Conservation (phyloP, 2,329 filamentous ascomycete genomes). For the Bimuria novae-zelandiae region DNA sequence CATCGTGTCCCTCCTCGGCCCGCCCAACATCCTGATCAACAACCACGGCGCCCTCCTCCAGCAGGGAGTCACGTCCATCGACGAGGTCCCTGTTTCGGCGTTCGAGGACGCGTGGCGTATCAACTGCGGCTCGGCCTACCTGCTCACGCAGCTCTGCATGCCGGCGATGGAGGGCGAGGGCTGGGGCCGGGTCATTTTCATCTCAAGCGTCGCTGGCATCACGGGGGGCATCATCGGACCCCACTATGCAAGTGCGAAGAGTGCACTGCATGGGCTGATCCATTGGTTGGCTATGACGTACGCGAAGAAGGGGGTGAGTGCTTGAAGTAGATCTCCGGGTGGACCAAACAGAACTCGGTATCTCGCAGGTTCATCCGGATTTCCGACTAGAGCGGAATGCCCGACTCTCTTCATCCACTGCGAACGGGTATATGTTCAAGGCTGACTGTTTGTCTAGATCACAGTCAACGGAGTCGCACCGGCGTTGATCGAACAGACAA, state of each 20-base stretch:
- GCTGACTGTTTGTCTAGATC: constrained; percentile 22
- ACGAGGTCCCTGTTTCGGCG: constrained; percentile 39
- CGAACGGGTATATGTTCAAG: neutral
- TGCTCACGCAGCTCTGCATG: constrained; percentile 47
- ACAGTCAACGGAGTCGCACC: constrained; percentile 56
- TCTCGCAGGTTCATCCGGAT: too few relatives aligned
- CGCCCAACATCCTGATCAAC: constrained; percentile 49
- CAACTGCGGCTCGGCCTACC: constrained; percentile 44
- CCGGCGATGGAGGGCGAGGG: constrained; percentile 42
- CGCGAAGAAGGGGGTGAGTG: constrained; percentile 45
- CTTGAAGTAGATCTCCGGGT: too few relatives aligned
- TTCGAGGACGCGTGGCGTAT: constrained; percentile 47
- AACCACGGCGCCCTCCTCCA: constrained; percentile 41
- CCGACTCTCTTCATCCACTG: neutral
- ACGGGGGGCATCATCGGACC: constrained; percentile 49
- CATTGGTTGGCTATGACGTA: constrained; percentile 52
- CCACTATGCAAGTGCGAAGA: constrained; percentile 49
- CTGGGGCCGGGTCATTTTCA: constrained; percentile 47
- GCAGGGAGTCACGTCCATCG: constrained; percentile 33
- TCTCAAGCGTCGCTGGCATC: constrained; percentile 46
- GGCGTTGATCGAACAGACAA: constrained; percentile 52
- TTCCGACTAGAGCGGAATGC: too few relatives aligned
- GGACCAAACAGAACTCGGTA: too few relatives aligned
- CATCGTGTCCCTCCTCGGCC: constrained; percentile 39
- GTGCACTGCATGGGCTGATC: constrained; percentile 53